Evolutionary conservation across 2,329 filamentous ascomycete species (phyloP), one percentile per base, ranked within the genome.

Genomic region (Verticillium isaacii): DNA sequence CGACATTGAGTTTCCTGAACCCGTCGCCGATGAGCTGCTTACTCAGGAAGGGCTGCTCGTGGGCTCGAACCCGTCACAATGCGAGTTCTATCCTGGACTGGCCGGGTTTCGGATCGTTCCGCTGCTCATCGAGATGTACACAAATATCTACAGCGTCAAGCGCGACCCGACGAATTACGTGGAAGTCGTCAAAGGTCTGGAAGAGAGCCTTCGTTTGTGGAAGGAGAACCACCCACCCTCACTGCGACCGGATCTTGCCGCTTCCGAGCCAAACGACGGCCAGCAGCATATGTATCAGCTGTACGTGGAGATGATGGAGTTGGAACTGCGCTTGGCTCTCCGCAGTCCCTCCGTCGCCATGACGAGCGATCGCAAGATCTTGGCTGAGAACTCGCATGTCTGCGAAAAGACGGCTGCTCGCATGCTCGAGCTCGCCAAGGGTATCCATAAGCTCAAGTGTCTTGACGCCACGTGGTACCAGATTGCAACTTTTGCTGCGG

Each of bases 401-500:
- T 92, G 89, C 70, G 83, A 91, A 37, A 83, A 87, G 57, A 85
- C 85, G 11, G 84, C 89, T 6, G 81, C 83, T 56, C 83, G 87
- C 64, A 85, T 92, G 74, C 77, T 93, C 2, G 77, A 80, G 25
- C 80, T 83, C 32, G 84, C 88, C 6, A 78, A 80, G 25, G 78
- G 85, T 60, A 74, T 93, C 57, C 83, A 85, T 62, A 82, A 81
- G 66, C 78, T 87, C 62, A 90, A 89, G 69, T 87, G 86, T 55
- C 76, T 93, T 4, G 91, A 94, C 69, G 91, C 89, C 1, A 92
- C 90, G 1, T 93, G 90, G 89, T 90, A 91, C 68, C 88, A 89
- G 57, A 82, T 86, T 57, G 88, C 90, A 0, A 83, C 91, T 6
- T 92, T 91, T 69, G 81, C 91, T 14, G 86, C 89, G 54, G 89